Evolutionary conservation across 2,329 filamentous ascomycete species (phyloP).

Genomic region (Fusarium gaditjirri): DNA sequence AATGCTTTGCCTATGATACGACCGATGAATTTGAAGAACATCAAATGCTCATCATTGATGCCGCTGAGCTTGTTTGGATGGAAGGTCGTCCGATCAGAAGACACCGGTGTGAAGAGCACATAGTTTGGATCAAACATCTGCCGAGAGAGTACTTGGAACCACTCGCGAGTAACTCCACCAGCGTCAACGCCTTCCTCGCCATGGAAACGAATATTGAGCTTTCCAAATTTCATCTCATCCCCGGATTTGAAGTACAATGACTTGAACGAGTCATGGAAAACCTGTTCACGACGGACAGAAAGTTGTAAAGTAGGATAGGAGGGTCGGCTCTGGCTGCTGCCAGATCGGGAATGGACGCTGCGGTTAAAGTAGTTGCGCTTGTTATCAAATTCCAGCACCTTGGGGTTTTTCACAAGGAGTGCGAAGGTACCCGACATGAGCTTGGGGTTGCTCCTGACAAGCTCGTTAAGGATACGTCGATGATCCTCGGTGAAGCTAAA

Average conservation of each 20-base stretch:
- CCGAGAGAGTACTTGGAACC: conserved; percentile 96
- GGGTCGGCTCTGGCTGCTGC: conserved; percentile 75
- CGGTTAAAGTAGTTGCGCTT: conserved; percentile 99
- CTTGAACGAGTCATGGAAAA: conserved; percentile 98
- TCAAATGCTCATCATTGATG: conserved; percentile 93
- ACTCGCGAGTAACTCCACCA: conserved; percentile 96
- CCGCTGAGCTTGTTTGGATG: conserved; percentile 95
- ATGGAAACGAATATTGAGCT: conserved; percentile 96
- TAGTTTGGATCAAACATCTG: conserved; percentile 99
- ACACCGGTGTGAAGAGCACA: conserved; percentile 94
- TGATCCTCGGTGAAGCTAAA: conserved; percentile 98
- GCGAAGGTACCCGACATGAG: conserved; percentile 99
- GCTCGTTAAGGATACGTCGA: conserved; percentile 95
- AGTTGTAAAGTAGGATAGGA: conserved; percentile 81
- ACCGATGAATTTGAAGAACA: conserved; percentile 99
- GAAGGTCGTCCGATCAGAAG: conserved; percentile 97
- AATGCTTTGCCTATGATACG: conserved; percentile 98
- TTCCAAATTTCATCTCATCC: conserved; percentile 99
- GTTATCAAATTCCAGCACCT: conserved; percentile 98
- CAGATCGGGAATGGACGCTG: conserved; percentile 79
- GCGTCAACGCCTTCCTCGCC: conserved; percentile 98
- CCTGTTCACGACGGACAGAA: conserved; percentile 89
- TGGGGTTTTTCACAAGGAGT: conserved; percentile 95
- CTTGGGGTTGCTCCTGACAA: conserved; percentile 96
- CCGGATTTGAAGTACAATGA: conserved; percentile 97